phyloP scores from a whole-genome alignment of 2,329 filamentous ascomycete genomes.

The Thermothelomyces thermophilus region DNA sequence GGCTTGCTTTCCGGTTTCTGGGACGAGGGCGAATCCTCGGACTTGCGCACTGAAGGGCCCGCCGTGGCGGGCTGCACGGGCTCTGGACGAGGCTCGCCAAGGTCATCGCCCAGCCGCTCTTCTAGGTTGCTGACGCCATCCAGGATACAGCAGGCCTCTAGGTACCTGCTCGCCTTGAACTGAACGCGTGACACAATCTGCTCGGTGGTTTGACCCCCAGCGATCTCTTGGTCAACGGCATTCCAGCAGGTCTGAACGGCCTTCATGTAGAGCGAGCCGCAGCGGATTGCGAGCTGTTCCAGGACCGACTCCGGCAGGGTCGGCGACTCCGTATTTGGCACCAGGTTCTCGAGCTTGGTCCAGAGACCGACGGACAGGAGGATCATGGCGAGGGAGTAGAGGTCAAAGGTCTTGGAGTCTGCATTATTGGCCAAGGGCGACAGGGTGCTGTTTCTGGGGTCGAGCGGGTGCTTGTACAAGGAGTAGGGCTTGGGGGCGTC shows the following conservation, averaged over 20 bases:
- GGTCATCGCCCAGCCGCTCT: slow-evolving; percentile 45
- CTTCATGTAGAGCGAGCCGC: slow-evolving; percentile 68
- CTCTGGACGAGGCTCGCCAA: slow-evolving; percentile 27
- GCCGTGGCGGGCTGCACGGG: slow-evolving; percentile 16
- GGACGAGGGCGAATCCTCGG: slow-evolving; percentile 3
- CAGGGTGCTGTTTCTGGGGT: slow-evolving; percentile 45
- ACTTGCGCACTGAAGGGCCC: slow-evolving; percentile 20
- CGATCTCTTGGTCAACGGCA: slow-evolving; percentile 58
- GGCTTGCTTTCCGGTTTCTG: too few relatives aligned
- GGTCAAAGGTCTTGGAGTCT: slow-evolving; percentile 55
- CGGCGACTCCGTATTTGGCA: slow-evolving; percentile 39
- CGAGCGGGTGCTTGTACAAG: slow-evolving; percentile 61
- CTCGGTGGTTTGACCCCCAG: slow-evolving; percentile 41
- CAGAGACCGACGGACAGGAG: slow-evolving; percentile 71
- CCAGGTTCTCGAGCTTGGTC: slow-evolving; percentile 56
- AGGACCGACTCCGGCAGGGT: slow-evolving; percentile 56
- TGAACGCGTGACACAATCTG: slow-evolving; percentile 49
- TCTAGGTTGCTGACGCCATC: slow-evolving; percentile 53
- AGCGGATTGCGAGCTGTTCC: slow-evolving; percentile 58
- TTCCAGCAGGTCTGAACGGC: slow-evolving; percentile 66
- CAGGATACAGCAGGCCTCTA: slow-evolving; percentile 56
- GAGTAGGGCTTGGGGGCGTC: slow-evolving; percentile 30
- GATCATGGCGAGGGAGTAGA: slow-evolving; percentile 68
- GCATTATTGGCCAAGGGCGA: slow-evolving; percentile 44
- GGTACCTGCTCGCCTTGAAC: slow-evolving; percentile 48